Conservation (phyloP, 2,329 filamentous ascomycete species). For the Calonectria fujianensis region DNA sequence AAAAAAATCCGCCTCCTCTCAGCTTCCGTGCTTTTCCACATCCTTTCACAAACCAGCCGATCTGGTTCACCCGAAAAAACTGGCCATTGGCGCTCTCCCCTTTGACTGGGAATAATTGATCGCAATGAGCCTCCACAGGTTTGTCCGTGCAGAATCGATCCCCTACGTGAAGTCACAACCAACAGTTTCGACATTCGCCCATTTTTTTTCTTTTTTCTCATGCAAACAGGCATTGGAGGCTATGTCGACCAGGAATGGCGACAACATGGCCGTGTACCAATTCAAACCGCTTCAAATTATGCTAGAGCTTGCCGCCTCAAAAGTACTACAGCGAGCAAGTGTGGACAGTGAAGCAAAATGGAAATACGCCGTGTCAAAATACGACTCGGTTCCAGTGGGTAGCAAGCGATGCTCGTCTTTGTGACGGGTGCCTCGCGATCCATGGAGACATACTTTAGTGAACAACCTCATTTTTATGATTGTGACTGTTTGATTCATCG, state of each 20-base stretch:
- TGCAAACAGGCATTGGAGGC: background rate
- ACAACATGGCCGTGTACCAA: background rate
- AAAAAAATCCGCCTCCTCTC: constrained; percentile 40
- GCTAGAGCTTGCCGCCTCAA: constrained; percentile 80
- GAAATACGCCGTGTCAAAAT: constrained; percentile 60
- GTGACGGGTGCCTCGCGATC: constrained; percentile 58
- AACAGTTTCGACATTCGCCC: background rate
- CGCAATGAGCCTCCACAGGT: constrained; percentile 44
- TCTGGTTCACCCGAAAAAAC: background rate
- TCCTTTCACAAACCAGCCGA: constrained; percentile 25
- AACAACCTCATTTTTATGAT: constrained; percentile 39
- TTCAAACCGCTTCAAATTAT: constrained; percentile 72
- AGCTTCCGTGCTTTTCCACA: constrained; percentile 9
- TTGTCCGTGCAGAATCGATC: constrained; percentile 38
- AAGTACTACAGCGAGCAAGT: constrained; percentile 75
- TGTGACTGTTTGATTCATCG: constrained; percentile 25
- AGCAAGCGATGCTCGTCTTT: constrained; percentile 55
- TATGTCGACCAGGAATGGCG: background rate
- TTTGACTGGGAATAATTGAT: constrained; percentile 37
- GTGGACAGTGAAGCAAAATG: constrained; percentile 82
- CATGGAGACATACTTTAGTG: constrained; percentile 60
- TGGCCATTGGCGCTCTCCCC: constrained; percentile 33
- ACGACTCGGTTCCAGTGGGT: constrained; percentile 55
- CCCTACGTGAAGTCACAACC: constrained; percentile 24
- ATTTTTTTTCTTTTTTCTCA: background rate